Evolutionary conservation across 768 basidiomycete species (phyloP).

Genomic region (Panaeolus papilionaceus): DNA sequence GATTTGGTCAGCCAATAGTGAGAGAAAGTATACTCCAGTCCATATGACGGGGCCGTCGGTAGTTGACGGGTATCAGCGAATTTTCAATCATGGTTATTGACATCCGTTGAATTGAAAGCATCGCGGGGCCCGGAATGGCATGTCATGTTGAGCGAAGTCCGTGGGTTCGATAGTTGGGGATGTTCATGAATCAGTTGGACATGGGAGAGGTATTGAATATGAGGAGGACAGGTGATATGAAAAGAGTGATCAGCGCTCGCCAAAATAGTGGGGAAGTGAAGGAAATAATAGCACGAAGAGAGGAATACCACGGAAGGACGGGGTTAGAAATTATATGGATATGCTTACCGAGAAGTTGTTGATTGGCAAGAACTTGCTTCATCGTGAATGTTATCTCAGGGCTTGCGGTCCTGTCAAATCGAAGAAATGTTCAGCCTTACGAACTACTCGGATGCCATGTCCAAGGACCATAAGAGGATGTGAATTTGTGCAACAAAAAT

Average conservation of each 20-base stretch:
- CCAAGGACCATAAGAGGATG: background rate
- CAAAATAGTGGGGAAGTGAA: conserved; percentile 6
- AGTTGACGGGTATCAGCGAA: background rate
- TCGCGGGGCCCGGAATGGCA: background rate
- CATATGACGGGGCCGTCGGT: background rate
- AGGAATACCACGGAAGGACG: conserved; percentile 12
- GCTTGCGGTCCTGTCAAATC: conserved; percentile 59
- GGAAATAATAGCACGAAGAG: conserved; percentile 8
- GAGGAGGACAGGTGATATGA: background rate
- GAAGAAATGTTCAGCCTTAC: conserved; percentile 19
- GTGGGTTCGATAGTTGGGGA: background rate
- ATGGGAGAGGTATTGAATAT: background rate
- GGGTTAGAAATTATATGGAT: background rate
- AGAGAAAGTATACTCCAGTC: background rate
- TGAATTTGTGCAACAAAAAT: background rate
- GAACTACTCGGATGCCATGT: background rate
- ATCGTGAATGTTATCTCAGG: conserved; percentile 73
- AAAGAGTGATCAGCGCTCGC: background rate
- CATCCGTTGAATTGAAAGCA: background rate
- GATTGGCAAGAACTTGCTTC: conserved; percentile 78
- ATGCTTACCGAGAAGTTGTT: conserved; percentile 70
- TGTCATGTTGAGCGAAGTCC: background rate
- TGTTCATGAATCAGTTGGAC: background rate
- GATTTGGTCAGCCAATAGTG: background rate
- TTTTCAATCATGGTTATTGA: background rate